These are phyloP conservation scores for Euphorbia schlechtendalii DNA, from an alignment of 441 rosid species.

Conservation along the genomic window DNA sequence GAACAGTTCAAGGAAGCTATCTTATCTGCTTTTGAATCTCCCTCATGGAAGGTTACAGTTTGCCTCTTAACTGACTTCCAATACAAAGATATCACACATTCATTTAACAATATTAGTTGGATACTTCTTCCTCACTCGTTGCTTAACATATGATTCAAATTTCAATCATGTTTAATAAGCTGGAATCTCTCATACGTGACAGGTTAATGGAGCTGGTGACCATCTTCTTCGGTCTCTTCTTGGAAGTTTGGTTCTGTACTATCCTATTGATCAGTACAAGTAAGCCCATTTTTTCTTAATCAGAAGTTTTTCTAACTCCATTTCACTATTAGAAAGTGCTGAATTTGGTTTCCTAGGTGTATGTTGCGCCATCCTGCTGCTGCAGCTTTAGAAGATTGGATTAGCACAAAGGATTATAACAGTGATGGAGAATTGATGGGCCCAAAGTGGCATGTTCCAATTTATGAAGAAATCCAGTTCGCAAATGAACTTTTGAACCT, in stretches of 20 bases:
- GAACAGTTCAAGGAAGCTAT: slow-evolving; percentile 76
- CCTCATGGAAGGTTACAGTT: slow-evolving; percentile 90
- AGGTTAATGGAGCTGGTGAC: slow-evolving; percentile 98
- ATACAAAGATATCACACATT: slow-evolving; percentile 7
- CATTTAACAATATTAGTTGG: not conserved
- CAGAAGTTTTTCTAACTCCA: slow-evolving; percentile 2
- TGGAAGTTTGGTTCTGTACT: slow-evolving; percentile 86
- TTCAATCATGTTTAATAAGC: not conserved
- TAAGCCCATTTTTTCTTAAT: slow-evolving; percentile 26
- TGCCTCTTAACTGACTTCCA: slow-evolving; percentile 18
- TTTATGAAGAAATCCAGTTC: slow-evolving; percentile 78
- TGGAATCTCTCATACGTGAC: slow-evolving; percentile 12
- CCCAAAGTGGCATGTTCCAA: slow-evolving; percentile 95
- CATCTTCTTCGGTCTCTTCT: slow-evolving; percentile 90
- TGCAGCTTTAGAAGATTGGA: slow-evolving; percentile 82
- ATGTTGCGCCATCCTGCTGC: slow-evolving; percentile 76
- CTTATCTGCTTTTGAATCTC: slow-evolving; percentile 79
- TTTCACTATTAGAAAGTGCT: slow-evolving; percentile 5
- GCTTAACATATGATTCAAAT: not conserved
- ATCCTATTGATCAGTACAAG: slow-evolving; percentile 93
- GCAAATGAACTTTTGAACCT: slow-evolving; percentile 90
- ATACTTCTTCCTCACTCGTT: not conserved
- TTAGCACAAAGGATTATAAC: slow-evolving; percentile 78
- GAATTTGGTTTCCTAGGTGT: slow-evolving; percentile 51
- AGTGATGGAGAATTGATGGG: slow-evolving; percentile 39